Evolutionary conservation across 495 filamentous ascomycete species (phyloP).

Genomic region (Lophiotrema nucula): DNA sequence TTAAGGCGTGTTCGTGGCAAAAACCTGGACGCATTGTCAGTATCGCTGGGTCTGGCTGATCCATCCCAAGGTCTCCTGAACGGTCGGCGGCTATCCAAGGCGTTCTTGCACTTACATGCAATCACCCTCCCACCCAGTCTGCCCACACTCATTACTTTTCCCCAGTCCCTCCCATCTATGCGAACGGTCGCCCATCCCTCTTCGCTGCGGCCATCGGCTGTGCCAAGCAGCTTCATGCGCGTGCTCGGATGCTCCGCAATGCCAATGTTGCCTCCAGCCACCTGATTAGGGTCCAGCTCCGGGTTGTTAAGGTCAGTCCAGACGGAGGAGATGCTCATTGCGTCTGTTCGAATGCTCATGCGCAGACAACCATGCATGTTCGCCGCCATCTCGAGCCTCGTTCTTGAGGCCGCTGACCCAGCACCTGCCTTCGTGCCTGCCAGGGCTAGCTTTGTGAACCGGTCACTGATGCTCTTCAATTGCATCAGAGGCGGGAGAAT

Average conservation of each 20-base stretch:
- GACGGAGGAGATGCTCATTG: slow-evolving; percentile 72
- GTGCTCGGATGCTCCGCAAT: slow-evolving; percentile 72
- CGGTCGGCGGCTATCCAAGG: slow-evolving; percentile 18
- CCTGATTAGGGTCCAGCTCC: slow-evolving; percentile 70
- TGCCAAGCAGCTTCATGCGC: slow-evolving; percentile 55
- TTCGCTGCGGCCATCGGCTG: slow-evolving; percentile 52
- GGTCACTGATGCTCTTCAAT: slow-evolving; percentile 86
- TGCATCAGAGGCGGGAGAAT: slow-evolving; percentile 78
- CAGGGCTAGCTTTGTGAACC: slow-evolving; percentile 78
- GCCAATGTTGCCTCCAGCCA: slow-evolving; percentile 60
- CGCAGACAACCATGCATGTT: slow-evolving; percentile 88
- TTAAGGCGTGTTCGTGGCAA: slow-evolving; percentile 74
- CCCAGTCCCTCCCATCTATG: slow-evolving; percentile 92
- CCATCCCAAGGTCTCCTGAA: background rate
- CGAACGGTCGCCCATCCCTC: slow-evolving; percentile 80
- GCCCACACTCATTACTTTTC: slow-evolving; percentile 83
- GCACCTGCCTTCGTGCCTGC: slow-evolving; percentile 25
- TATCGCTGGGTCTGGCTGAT: slow-evolving; percentile 1
- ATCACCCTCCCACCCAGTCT: slow-evolving; percentile 84
- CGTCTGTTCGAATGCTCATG: slow-evolving; percentile 73
- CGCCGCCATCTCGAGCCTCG: slow-evolving; percentile 76
- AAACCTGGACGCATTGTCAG: slow-evolving; percentile 49
- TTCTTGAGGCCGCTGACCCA: slow-evolving; percentile 39
- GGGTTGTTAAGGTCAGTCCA: slow-evolving; percentile 86
- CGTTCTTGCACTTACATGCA: slow-evolving; percentile 58